Percentiles rank a stretch among this genome's conserved stretches.
Conservation (phyloP, 345 rosid species). For the Nasturtium officinale region DNA sequence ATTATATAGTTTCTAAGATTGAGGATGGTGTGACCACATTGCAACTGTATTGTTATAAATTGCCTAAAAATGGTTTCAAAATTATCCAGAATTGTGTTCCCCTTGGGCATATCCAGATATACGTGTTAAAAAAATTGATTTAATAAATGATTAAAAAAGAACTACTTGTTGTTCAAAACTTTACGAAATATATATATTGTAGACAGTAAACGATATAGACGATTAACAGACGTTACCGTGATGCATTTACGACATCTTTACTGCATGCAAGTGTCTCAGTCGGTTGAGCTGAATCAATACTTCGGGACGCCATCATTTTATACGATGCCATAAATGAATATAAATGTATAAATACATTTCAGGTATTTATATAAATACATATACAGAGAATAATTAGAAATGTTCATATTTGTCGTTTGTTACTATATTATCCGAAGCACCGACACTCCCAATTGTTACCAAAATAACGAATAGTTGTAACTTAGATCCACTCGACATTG, state of each 20-base stretch:
- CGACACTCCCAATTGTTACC: slow-evolving; percentile 35
- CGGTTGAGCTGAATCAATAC: slow-evolving; percentile 7
- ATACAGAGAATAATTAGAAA: background rate
- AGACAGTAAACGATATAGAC: background rate
- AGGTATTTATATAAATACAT: background rate
- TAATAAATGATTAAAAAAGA: background rate
- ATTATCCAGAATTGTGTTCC: background rate
- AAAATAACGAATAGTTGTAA: slow-evolving; percentile 25
- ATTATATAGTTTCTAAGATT: background rate
- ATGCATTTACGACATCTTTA: slow-evolving; percentile 14
- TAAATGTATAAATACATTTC: background rate
- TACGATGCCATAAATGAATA: slow-evolving; percentile 29
- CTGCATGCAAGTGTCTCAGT: slow-evolving; percentile 1
- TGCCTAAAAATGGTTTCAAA: background rate
- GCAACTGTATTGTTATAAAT: background rate
- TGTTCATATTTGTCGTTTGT: slow-evolving; percentile 14
- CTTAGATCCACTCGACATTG: slow-evolving; percentile 17
- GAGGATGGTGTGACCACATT: background rate
- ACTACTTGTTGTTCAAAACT: background rate
- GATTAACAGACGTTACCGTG: background rate
- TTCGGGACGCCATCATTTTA: background rate
- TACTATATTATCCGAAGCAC: slow-evolving; percentile 35
- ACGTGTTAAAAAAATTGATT: background rate
- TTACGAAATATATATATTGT: background rate
- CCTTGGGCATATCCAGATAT: too few relatives aligned